Conservation (phyloP, 345 rosid genomes). For the Arabidopsis thaliana region TAIR10.1 NC_003071.7:15012001-15012500, state of each 20-base stretch:
- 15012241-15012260: neutral
- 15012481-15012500: slow-evolving; percentile 24
- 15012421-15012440: neutral
- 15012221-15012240: slow-evolving; percentile 75
- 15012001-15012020: slow-evolving; percentile 97
- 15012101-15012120: slow-evolving; percentile 87
- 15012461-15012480: slow-evolving; percentile 23
- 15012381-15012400: neutral
- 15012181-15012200: slow-evolving; percentile 92
- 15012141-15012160: slow-evolving; percentile 78
- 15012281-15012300: slow-evolving; percentile 10
- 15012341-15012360: no score
- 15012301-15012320: neutral
- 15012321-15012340: neutral
- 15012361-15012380: neutral
- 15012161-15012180: slow-evolving; percentile 63
- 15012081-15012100: slow-evolving; percentile 93
- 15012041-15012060: slow-evolving; percentile 93
- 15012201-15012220: slow-evolving; percentile 87
- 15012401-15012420: neutral
- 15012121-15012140: slow-evolving; percentile 93
- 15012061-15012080: slow-evolving; percentile 86
- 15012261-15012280: slow-evolving; percentile 26
- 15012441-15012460: slow-evolving; percentile 5
- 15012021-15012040: slow-evolving; percentile 93